phyloP scores from a whole-genome alignment of 2,329 filamentous ascomycete genomes.

The Gaeumannomyces tritici region DNA sequence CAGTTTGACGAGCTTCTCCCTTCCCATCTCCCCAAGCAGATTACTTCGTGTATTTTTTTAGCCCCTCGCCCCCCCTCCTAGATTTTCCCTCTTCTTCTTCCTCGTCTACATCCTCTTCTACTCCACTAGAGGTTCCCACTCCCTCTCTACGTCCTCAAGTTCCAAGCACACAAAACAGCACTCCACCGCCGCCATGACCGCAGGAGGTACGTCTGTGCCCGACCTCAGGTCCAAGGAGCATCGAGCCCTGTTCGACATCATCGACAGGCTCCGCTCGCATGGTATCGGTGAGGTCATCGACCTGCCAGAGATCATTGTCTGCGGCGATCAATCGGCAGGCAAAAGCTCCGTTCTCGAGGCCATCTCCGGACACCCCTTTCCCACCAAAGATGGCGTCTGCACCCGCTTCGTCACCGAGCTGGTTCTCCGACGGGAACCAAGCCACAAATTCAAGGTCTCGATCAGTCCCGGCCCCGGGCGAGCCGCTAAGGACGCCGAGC shows the following conservation, averaged over 20 bases:
- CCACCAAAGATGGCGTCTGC: conserved; percentile 46
- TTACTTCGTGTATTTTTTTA: neutral
- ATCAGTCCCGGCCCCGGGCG: conserved; percentile 24
- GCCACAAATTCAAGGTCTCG: conserved; percentile 23
- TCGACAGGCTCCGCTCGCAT: conserved; percentile 27
- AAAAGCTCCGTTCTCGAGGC: conserved; percentile 59
- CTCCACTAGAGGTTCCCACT: no score
- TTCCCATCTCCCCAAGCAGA: no score
- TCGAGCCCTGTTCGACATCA: conserved; percentile 25
- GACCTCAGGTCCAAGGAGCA: conserved; percentile 19
- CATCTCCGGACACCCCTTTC: conserved; percentile 52
- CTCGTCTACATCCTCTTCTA: no score
- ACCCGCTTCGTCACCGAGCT: conserved; percentile 56
- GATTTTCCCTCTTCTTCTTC: no score
- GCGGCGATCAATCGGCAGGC: conserved; percentile 51
- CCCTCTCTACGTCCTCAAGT: neutral
- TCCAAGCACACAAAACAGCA: neutral
- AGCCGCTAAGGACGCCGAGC: conserved; percentile 14
- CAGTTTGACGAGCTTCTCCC: no score
- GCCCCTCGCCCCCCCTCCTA: no score
- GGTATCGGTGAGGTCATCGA: conserved; percentile 26
- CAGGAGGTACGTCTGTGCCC: neutral
- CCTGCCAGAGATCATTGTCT: conserved; percentile 43
- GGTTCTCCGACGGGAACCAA: conserved; percentile 36
- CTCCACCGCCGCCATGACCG: neutral